A percentile compares a stretch with the other conserved stretches of the same genome.
These are phyloP conservation scores for Monosporozyma solicola DNA, from an alignment of 805 yeast species.

Conservation along the genomic window DNA sequence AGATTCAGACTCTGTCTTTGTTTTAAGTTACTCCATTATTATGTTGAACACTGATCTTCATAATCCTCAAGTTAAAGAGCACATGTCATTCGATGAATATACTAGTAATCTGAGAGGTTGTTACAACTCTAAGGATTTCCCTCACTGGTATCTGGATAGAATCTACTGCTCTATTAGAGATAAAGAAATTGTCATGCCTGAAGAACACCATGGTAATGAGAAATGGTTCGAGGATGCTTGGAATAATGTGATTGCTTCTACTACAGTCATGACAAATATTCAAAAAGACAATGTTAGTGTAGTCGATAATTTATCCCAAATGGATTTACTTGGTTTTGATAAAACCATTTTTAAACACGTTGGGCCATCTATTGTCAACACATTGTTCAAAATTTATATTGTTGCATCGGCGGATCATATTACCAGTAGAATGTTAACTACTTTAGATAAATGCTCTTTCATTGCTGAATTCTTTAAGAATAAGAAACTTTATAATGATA, in stretches of 20 bases:
- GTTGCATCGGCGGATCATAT: constrained; percentile 88
- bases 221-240: constrained; percentile 87
- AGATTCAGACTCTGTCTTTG: constrained; percentile 78
- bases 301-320: constrained; percentile 14
- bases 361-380: constrained; percentile 57
- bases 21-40: constrained; percentile 83
- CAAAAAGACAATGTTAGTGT: constrained; percentile 13
- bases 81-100: constrained; percentile 83
- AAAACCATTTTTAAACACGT: constrained; percentile 56
- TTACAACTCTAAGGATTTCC: constrained; percentile 67
- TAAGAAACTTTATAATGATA: constrained; percentile 48
- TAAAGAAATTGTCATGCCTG: constrained; percentile 93
- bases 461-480: constrained; percentile 61
- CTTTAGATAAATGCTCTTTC: constrained; percentile 75
- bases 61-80: constrained; percentile 84
- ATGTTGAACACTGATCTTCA: constrained; percentile 91
- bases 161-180: constrained; percentile 74
- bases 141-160: constrained; percentile 72
- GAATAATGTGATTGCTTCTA: constrained; percentile 52
- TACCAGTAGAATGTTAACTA: constrained; percentile 76
- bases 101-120: constrained; percentile 73
- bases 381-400: constrained; percentile 69
- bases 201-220: constrained; percentile 88
- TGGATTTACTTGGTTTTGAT: constrained; percentile 50
- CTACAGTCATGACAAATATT: constrained; percentile 28